Conservation (phyloP, 176 grass and related monocot genomes). For the Paspalum vaginatum region DNA sequence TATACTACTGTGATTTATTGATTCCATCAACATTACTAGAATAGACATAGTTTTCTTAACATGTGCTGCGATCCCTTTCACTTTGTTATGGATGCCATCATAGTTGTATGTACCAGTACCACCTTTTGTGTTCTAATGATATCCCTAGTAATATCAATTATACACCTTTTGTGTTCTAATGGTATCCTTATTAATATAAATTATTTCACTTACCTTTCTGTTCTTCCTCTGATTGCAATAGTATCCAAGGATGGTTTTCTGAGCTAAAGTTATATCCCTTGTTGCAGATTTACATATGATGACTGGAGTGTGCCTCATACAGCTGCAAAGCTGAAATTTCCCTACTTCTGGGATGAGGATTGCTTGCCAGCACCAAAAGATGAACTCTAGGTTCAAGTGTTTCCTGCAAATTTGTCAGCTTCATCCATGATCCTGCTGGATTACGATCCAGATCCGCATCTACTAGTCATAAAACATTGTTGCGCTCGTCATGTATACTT, state of each 20-base stretch:
- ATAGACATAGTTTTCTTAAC: not conserved
- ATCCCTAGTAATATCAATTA: not conserved
- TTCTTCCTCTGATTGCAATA: not conserved
- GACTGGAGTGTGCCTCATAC: constrained; percentile 81
- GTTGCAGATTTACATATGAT: constrained; percentile 78
- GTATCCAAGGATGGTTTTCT: not conserved
- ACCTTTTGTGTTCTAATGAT: not conserved
- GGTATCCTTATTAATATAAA: not conserved
- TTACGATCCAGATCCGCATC: not conserved
- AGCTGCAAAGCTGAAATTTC: constrained; percentile 78
- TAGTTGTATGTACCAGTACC: not conserved
- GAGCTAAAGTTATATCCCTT: not conserved
- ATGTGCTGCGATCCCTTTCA: not conserved
- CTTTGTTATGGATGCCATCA: not conserved
- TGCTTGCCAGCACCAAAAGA: constrained; percentile 70
- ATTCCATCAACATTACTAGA: not conserved
- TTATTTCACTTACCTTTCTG: not conserved
- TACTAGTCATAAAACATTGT: not conserved
- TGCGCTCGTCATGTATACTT: constrained; percentile 4
- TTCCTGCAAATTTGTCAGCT: not conserved
- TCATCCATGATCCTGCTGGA: not conserved
- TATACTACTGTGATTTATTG: not conserved
- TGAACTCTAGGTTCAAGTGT: constrained; percentile 55
- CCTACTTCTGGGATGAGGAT: constrained; percentile 81
- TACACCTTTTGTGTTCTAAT: not conserved